Base-by-base conservation (phyloP, 164 flowering plant genomes). In the Cinnamomum chago region DNA sequence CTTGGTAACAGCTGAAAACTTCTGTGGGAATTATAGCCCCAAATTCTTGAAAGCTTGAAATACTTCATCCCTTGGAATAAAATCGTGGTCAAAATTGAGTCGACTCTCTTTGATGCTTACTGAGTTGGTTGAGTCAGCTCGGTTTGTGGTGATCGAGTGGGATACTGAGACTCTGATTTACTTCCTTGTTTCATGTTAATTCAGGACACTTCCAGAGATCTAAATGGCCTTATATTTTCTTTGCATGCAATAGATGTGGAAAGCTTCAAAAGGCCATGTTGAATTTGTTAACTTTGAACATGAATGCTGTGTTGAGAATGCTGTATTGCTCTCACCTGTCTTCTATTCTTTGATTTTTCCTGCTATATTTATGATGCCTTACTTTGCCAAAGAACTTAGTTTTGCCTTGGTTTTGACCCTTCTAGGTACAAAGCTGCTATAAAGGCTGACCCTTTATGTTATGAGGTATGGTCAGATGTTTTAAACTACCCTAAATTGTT, bases 371-470 rank as follows among this genome's bases (percentile, higher is more conserved):
- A 58, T 11, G 68, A 58, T 17, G 68, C 5, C 62, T 20, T 20
- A 28, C 28, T 62, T 58, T 60, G 50, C 67, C 11, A 25, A 14
- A 28, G 65, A 66, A 51, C 58, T 35, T 55, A 62, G n/a, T 28
- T 68, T 58, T 74, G 17, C 58, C 67, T 50, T 72, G 6, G 12
- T 74, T 20, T 70, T 75, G 50, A 28, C 75, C 25, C 74, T 87
- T 79, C 68, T 74, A 95, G 99, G 98, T 96, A 91, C 83, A 91
- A 87, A 86, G 98, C 99, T 82, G 99, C 98, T 75, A 79, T 94
- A 77, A 91, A 85, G 81, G 97, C 97, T 30, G 98, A 96, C 81
- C 98, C 99, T 74, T 81, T 93, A 55, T 96, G 99, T 82, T 96
- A 94, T 78, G 99, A 96, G 99, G 99, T 92, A 88, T 70, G 73